phyloP scores from a whole-genome alignment of 1,139 yeast genomes.

The Suhomyces bokatorum region DNA sequence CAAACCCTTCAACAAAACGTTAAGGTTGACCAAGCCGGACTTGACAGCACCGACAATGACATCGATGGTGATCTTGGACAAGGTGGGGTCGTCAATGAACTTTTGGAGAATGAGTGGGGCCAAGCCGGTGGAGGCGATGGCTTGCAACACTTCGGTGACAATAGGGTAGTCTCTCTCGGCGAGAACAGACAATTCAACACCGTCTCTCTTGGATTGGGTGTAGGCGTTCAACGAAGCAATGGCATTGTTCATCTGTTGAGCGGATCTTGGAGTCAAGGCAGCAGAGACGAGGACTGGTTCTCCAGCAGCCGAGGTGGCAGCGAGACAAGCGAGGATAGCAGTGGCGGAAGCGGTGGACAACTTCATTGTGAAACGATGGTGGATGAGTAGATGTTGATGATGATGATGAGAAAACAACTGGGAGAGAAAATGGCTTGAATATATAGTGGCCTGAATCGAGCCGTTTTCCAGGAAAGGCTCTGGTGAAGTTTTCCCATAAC shows the following conservation, averaged over 20 bases:
- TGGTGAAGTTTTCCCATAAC: neutral
- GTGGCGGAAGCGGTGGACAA: slow-evolving; percentile 32
- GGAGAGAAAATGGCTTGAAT: neutral
- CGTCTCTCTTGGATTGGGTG: slow-evolving; percentile 31
- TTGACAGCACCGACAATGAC: slow-evolving; percentile 35
- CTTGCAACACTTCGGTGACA: slow-evolving; percentile 45
- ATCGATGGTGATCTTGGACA: slow-evolving; percentile 32
- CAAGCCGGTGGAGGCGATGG: slow-evolving; percentile 40
- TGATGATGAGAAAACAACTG: slow-evolving; percentile 3
- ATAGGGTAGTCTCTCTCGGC: slow-evolving; percentile 42
- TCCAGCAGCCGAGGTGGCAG: slow-evolving; percentile 33
- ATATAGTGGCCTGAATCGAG: slow-evolving; percentile 3
- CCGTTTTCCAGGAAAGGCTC: neutral
- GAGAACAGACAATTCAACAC: slow-evolving; percentile 24
- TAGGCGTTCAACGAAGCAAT: slow-evolving; percentile 32
- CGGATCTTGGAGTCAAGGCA: slow-evolving; percentile 35
- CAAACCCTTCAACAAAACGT: slow-evolving; percentile 43
- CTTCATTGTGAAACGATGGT: slow-evolving; percentile 28
- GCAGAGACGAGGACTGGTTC: slow-evolving; percentile 28
- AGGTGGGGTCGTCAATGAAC: slow-evolving; percentile 34
- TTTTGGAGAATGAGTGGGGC: slow-evolving; percentile 40
- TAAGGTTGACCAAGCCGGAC: slow-evolving; percentile 36
- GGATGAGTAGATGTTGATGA: slow-evolving; percentile 5
- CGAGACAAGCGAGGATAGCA: slow-evolving; percentile 33
- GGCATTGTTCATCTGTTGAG: slow-evolving; percentile 28